Conservation (phyloP, 2,329 filamentous ascomycete species). For the Podosphaera aphanis region DNA sequence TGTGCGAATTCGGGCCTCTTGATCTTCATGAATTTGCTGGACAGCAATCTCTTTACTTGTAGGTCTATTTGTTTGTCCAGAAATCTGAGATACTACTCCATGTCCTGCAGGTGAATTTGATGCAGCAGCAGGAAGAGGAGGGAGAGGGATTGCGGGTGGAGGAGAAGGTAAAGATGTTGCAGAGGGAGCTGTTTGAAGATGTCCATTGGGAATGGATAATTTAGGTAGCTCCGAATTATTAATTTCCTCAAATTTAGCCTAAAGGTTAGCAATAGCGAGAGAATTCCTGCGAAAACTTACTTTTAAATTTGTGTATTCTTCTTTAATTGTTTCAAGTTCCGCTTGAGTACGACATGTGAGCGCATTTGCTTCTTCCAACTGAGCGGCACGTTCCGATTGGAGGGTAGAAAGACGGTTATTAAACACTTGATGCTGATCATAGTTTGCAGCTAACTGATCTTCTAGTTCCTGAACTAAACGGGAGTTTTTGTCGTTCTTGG, state of each 20-base stretch:
- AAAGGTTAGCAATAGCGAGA: background rate
- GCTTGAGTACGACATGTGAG: constrained; percentile 37
- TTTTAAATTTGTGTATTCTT: constrained; percentile 54
- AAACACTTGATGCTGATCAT: constrained; percentile 69
- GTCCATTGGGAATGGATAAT: constrained; percentile 24
- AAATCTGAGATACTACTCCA: constrained; percentile 19
- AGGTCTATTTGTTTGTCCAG: constrained; percentile 39
- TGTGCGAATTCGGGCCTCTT: constrained; percentile 79
- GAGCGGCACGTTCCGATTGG: constrained; percentile 47
- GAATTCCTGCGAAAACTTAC: constrained; percentile 9
- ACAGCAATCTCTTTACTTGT: constrained; percentile 57
- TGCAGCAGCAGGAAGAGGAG: constrained; percentile 45
- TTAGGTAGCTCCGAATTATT: constrained; percentile 21
- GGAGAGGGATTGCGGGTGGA: constrained; percentile 85
- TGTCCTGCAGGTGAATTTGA: constrained; percentile 21
- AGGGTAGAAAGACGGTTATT: constrained; percentile 70
- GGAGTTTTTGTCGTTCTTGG: constrained; percentile 69
- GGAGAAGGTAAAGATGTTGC: constrained; percentile 74
- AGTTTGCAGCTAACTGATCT: constrained; percentile 85
- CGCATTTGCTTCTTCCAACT: constrained; percentile 56
- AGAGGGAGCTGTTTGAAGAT: constrained; percentile 58
- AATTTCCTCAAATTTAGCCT: constrained; percentile 39
- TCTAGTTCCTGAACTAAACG: constrained; percentile 86
- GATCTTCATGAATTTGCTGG: constrained; percentile 72
- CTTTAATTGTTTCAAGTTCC: constrained; percentile 42